Evolutionary conservation across 78 protist genomes (phyloP).

Genomic region (Emiliania huxleyi): DNA sequence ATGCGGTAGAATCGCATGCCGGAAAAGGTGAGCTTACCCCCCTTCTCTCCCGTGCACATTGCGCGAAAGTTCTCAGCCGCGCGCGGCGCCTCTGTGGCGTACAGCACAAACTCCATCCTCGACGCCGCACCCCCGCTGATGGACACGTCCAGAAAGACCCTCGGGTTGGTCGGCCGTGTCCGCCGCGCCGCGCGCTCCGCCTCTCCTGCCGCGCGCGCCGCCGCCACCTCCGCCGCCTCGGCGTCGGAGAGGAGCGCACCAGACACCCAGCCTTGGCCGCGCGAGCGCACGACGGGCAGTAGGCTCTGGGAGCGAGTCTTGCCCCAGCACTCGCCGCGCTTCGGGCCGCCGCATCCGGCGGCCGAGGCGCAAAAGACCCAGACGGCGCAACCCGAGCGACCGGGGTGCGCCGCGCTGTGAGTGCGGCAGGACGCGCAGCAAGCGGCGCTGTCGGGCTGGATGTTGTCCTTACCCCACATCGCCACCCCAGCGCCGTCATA

Average conservation of each 20-base stretch:
- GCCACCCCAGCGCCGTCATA: background rate
- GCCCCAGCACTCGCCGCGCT: conserved; percentile 27
- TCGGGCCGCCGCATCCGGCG: background rate
- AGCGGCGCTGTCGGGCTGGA: background rate
- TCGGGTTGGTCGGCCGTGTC: background rate
- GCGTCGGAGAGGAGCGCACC: background rate
- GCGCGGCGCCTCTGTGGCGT: background rate
- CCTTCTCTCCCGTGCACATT: conserved; percentile 26
- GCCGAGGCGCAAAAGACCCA: background rate
- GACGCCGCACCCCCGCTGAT: background rate
- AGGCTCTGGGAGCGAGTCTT: background rate
- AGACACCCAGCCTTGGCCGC: background rate
- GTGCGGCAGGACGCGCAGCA: background rate
- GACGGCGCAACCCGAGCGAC: background rate
- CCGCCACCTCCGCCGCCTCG: background rate
- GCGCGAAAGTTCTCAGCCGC: conserved; percentile 21
- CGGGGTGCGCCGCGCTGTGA: background rate
- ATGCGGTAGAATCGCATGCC: conserved; percentile 12
- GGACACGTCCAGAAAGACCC: background rate
- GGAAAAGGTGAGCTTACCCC: background rate
- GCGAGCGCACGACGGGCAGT: background rate
- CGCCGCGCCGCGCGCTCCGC: too few species aligned
- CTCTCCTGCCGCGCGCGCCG: background rate
- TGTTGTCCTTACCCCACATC: background rate
- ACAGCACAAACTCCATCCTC: background rate